Conservation (phyloP, 768 basidiomycete species). For the Boletus pseudopeckii region DNA sequence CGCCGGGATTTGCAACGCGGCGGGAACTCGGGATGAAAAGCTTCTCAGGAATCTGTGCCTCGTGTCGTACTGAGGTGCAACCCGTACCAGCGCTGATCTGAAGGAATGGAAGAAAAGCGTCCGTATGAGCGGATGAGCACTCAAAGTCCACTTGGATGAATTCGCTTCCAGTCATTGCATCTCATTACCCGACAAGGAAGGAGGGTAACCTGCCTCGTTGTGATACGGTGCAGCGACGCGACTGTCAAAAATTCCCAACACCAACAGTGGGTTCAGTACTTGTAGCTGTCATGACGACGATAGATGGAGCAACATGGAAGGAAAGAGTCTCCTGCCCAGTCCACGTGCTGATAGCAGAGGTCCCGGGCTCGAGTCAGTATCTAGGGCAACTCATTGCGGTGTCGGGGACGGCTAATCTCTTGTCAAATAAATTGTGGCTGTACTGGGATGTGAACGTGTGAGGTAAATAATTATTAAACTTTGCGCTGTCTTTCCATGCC, state of each 20-base stretch:
- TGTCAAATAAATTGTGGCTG: conserved; percentile 9
- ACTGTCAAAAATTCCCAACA: no score
- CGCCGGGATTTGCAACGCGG: neutral
- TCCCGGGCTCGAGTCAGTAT: neutral
- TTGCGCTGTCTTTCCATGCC: conserved; percentile 1
- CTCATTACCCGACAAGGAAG: no score
- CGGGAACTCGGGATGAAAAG: neutral
- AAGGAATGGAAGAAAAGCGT: neutral
- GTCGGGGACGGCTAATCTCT: conserved; percentile 3
- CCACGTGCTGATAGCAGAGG: no score
- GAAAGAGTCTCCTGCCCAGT: neutral
- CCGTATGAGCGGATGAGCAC: no score
- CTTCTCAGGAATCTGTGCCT: neutral
- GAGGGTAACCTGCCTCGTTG: no score
- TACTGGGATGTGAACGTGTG: conserved; percentile 13
- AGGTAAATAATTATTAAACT: conserved; percentile 19
- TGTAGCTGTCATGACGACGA: conserved; percentile 12
- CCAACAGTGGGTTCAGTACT: no score
- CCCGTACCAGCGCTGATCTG: conserved; percentile 9
- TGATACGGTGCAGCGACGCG: no score
- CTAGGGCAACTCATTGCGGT: conserved; percentile 21
- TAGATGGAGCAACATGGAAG: neutral
- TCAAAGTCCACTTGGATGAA: no score
- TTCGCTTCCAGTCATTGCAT: no score
- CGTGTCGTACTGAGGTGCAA: conserved; percentile 1